Percentiles rank a stretch among this genome's conserved stretches.
phyloP scores from a whole-genome alignment of 179 eudicot genomes.

The Silene noctiflora region DNA sequence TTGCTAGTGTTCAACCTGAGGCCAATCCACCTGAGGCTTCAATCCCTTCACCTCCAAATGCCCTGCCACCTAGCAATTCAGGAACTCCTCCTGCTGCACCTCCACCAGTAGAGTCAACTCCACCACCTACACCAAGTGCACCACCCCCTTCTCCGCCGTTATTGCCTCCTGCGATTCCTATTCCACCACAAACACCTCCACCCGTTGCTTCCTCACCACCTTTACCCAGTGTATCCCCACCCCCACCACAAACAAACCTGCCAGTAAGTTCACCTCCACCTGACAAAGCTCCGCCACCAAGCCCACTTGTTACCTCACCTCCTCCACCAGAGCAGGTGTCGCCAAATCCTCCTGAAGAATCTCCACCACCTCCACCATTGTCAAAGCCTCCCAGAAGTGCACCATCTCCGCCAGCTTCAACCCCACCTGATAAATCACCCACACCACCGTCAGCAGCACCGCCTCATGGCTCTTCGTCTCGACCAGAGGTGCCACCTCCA shows the following conservation, averaged over 20 bases:
- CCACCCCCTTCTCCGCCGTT: conserved; percentile 36
- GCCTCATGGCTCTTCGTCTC: conserved; percentile 33
- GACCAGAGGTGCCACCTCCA: conserved; percentile 29
- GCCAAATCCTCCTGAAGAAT: conserved; percentile 25
- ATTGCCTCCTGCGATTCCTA: conserved; percentile 9
- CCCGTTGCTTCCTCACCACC: conserved; percentile 29
- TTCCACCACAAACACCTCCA: conserved; percentile 27
- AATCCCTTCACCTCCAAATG: conserved; percentile 27
- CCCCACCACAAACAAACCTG: conserved; percentile 18
- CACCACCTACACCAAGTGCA: conserved; percentile 31
- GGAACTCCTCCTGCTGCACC: conserved; percentile 25
- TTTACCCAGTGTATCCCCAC: background rate
- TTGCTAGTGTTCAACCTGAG: conserved; percentile 27
- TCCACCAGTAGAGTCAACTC: conserved; percentile 36
- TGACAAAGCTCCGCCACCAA: conserved; percentile 25
- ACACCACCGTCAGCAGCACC: conserved; percentile 35
- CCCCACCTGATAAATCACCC: conserved; percentile 29
- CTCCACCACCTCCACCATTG: conserved; percentile 38
- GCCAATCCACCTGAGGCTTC: conserved; percentile 33
- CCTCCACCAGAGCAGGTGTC: conserved; percentile 33
- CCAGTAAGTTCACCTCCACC: conserved; percentile 30
- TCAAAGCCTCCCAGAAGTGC: conserved; percentile 29
- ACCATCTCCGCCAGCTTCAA: conserved; percentile 30
- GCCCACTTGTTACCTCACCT: conserved; percentile 18
- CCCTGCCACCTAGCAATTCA: conserved; percentile 24